Conservation (phyloP, 768 basidiomycete species). For the Gloeostereum incarnatum region DNA sequence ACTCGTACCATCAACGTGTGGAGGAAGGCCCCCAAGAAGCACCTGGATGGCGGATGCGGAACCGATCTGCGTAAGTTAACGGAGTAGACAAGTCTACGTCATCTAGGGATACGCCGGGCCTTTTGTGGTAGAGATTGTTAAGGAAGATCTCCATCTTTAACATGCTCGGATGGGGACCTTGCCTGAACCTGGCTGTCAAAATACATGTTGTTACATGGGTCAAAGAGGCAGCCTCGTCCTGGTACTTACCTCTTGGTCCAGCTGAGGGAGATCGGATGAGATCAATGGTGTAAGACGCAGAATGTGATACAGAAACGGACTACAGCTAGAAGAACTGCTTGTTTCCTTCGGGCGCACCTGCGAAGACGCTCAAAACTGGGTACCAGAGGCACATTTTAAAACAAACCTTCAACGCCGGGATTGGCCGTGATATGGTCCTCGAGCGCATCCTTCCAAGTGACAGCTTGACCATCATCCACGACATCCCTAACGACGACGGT, state of each 20-base stretch:
- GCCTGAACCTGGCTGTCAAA: no score
- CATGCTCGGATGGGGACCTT: constrained; percentile 60
- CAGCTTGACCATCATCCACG: constrained; percentile 45
- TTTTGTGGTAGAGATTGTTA: constrained; percentile 52
- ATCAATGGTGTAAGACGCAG: no score
- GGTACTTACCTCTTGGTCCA: constrained; percentile 49
- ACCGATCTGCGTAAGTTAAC: constrained; percentile 64
- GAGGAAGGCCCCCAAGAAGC: constrained; percentile 42
- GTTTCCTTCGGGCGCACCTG: constrained; percentile 47
- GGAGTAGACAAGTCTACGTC: constrained; percentile 55
- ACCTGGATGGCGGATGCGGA: constrained; percentile 66
- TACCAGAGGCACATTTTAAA: neutral
- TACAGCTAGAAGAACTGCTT: constrained; percentile 72
- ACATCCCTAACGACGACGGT: constrained; percentile 54
- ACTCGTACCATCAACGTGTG: constrained; percentile 30
- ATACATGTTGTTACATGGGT: no score
- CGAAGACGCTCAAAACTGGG: neutral
- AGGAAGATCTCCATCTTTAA: constrained; percentile 48
- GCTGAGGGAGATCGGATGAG: constrained; percentile 10
- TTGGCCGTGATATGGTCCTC: constrained; percentile 49
- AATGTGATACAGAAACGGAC: constrained; percentile 24
- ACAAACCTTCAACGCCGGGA: constrained; percentile 42
- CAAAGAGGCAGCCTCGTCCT: no score
- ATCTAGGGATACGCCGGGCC: constrained; percentile 23
- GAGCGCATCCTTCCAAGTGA: constrained; percentile 47